phyloP scores from a whole-genome alignment of 2,329 filamentous ascomycete species.

The Dactylellina haptotyla region DNA sequence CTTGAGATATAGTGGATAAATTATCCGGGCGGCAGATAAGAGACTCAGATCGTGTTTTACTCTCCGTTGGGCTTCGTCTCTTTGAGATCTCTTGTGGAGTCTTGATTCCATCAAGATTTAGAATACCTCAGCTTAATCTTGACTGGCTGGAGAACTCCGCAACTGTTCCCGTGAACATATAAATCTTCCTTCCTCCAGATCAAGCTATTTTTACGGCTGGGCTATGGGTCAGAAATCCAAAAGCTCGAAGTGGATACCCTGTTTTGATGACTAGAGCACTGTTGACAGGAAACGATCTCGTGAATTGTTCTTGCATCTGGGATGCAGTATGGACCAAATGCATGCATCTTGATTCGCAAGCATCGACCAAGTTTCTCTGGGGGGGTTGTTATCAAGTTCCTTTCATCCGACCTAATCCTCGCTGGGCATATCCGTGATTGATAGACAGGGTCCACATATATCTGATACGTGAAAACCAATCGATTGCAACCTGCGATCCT shows the following conservation, averaged over 20 bases:
- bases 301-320: neutral
- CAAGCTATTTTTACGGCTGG: too few species aligned
- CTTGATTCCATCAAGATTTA: neutral
- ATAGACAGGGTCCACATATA: slow-evolving; percentile 10
- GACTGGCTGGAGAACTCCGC: too few species aligned
- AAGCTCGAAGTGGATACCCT: too few species aligned
- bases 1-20: slow-evolving; percentile 21
- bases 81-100: neutral
- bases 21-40: slow-evolving; percentile 45
- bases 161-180: too few species aligned
- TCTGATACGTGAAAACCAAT: neutral
- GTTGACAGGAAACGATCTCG: too few species aligned
- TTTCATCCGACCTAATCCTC: too few species aligned
- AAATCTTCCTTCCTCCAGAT: too few species aligned
- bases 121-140: neutral
- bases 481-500: neutral
- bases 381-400: neutral
- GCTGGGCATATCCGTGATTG: neutral
- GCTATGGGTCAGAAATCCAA: too few species aligned
- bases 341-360: neutral
- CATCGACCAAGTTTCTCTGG: neutral
- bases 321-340: neutral
- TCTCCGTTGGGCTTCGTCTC: neutral
- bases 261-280: too few species aligned
- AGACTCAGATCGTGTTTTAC: neutral